phyloP scores from a whole-genome alignment of 164 flowering plant genomes.

The Aristolochia californica region DNA sequence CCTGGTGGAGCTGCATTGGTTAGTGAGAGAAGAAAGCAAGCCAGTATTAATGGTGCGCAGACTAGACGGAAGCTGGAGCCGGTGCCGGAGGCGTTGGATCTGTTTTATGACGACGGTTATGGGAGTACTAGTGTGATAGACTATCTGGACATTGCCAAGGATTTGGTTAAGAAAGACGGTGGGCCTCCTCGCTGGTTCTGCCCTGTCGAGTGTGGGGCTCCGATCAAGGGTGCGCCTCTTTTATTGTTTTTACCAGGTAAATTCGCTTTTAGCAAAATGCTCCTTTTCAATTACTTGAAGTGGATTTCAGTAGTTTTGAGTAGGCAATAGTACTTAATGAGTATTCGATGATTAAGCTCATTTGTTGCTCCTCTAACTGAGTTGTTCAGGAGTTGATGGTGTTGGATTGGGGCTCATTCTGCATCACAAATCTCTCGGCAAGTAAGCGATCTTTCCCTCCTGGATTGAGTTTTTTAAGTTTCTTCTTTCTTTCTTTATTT shows the following conservation, averaged over 20 bases:
- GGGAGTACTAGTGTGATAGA: slow-evolving; percentile 52
- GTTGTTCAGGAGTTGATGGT: slow-evolving; percentile 60
- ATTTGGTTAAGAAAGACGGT: slow-evolving; percentile 54
- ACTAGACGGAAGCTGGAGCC: neutral
- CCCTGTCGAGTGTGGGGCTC: slow-evolving; percentile 40
- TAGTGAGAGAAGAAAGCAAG: neutral
- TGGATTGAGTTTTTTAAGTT: neutral
- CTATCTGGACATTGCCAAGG: slow-evolving; percentile 44
- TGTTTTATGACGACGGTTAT: slow-evolving; percentile 71
- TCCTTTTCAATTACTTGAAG: neutral
- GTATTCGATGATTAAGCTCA: neutral
- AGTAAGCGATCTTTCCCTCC: slow-evolving; percentile 24
- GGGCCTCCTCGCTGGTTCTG: slow-evolving; percentile 86
- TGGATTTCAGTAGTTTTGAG: neutral
- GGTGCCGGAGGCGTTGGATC: slow-evolving; percentile 14
- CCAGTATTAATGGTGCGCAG: neutral
- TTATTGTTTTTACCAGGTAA: slow-evolving; percentile 79
- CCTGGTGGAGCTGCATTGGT: neutral
- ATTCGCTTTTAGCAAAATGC: neutral
- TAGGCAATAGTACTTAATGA: neutral
- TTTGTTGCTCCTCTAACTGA: neutral
- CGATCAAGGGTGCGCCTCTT: slow-evolving; percentile 46
- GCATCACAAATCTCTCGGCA: slow-evolving; percentile 78
- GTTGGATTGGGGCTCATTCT: slow-evolving; percentile 61
- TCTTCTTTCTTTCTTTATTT: neutral